Evolutionary conservation across 2,329 filamentous ascomycete genomes (phyloP), one percentile per base, ranked within the genome.

Genomic region (Colletotrichum acutatum): DNA sequence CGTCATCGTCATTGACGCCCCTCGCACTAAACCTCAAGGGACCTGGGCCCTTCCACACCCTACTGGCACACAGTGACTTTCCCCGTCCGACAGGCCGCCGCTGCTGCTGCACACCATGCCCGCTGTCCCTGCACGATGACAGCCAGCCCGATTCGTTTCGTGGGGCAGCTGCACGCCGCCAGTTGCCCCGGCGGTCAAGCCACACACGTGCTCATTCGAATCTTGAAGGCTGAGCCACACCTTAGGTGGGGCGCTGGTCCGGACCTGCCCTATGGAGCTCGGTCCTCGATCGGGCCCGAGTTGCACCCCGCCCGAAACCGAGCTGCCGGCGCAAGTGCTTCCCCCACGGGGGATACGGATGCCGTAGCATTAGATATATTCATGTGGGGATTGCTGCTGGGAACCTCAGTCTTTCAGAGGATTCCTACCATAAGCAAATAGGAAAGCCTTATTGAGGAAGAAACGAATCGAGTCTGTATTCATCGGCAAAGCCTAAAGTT

Each of bases 1-100:
- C 60, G 70, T 72, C 70, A 72, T 70, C 66, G 66, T 54, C 53
- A 53, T 53, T 52, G 58, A 63, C 52, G 19, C 52, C 52, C 58
- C 67, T 71, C 68, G 49, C 30, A 71, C 42, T 28, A 57, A 22
- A 42, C 42, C 42, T 34, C 28, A n/a, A 32, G 54, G 54, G 54
- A 32, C 14, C 28, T 28, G 64, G 54, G 22, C 5, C 28, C 16
- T 7, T 42, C 14, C 37, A 42, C 37, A 19, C 37, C 16, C 5
- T 14, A 19, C 37, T 42, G 16, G 16, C 37, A 42, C 37, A 42
- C 19, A 57, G 32, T 34, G 32, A 34, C 32, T 49, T 49, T n/a
- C 42, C 42, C 42, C 42, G 42, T 49, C 42, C 8, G 42, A 49
- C n/a, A 22, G 42, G 7, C 3, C 42, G 42, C 42, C 19, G 30